These are phyloP conservation scores for Ogataea chonburiensis DNA, from an alignment of 805 yeast species.

Conservation along the genomic window DNA sequence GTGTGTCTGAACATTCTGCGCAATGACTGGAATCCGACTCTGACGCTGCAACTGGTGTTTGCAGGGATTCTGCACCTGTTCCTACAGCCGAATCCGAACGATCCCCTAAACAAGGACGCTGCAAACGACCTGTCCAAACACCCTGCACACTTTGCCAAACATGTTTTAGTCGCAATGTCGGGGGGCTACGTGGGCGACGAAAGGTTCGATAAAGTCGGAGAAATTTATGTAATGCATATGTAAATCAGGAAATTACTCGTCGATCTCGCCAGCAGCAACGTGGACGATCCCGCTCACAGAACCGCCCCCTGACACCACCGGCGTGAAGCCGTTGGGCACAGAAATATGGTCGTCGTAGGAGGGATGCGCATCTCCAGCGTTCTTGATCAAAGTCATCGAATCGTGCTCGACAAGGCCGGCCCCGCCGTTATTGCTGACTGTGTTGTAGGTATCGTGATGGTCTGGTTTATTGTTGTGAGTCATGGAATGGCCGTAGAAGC, in stretches of 20 bases:
- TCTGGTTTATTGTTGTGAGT: too few relatives aligned
- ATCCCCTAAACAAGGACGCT: constrained; percentile 90
- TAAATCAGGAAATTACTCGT: constrained; percentile 2
- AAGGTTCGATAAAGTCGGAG: constrained; percentile 59
- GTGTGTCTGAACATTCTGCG: constrained; percentile 87
- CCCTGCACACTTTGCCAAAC: constrained; percentile 48
- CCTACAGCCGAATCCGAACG: constrained; percentile 86
- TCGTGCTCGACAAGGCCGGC: constrained; percentile 28
- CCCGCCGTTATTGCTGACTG: constrained; percentile 34
- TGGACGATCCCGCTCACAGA: constrained; percentile 29
- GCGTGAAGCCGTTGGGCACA: constrained; percentile 28
- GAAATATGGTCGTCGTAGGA: constrained; percentile 11
- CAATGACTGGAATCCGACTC: constrained; percentile 96
- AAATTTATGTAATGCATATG: too few relatives aligned
- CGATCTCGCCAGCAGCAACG: constrained; percentile 13
- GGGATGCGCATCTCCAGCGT: constrained; percentile 19
- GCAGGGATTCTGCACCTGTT: constrained; percentile 85
- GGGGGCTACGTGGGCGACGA: constrained; percentile 66
- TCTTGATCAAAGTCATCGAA: constrained; percentile 31
- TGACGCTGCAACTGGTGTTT: constrained; percentile 75
- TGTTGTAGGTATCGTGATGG: constrained; percentile 14
- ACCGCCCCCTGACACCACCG: constrained; percentile 31
- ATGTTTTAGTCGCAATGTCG: constrained; percentile 63
- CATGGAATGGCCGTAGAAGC: constrained; percentile 22
- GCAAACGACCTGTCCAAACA: constrained; percentile 56